Conservation (phyloP, 768 basidiomycete genomes). For the Lentinula edodes region DNA sequence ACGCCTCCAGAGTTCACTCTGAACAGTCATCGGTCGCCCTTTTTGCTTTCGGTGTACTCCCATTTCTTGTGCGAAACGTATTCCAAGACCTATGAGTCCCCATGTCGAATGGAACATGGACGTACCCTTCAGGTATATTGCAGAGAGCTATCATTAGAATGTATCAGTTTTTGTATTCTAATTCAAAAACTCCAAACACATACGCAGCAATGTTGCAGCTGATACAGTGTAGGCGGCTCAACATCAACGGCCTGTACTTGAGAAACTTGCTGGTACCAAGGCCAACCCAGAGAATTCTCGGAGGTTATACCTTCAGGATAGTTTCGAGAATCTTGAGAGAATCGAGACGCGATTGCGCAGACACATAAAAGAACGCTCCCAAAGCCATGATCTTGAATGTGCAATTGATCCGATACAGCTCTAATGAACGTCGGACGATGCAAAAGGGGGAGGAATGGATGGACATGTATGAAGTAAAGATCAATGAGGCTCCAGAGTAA, state of each 20-base stretch:
- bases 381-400: slow-evolving; percentile 21
- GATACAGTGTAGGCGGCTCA: slow-evolving; percentile 44
- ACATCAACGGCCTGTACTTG: slow-evolving; percentile 44
- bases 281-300: slow-evolving; percentile 24
- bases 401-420: slow-evolving; percentile 16
- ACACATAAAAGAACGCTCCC: slow-evolving; percentile 40
- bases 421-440: slow-evolving; percentile 46
- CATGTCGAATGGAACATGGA: slow-evolving; percentile 40
- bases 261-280: slow-evolving; percentile 32
- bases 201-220: slow-evolving; percentile 48
- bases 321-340: slow-evolving; percentile 39
- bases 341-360: slow-evolving; percentile 44
- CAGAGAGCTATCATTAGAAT: slow-evolving; percentile 31
- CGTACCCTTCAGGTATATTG: slow-evolving; percentile 40
- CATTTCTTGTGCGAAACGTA: slow-evolving; percentile 38
- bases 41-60: slow-evolving; percentile 24
- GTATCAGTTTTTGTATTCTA: not conserved
- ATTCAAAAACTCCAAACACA: slow-evolving; percentile 11
- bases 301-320: slow-evolving; percentile 6
- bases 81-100: slow-evolving; percentile 30
- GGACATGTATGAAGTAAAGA: slow-evolving; percentile 39
- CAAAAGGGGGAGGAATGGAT: slow-evolving; percentile 39
- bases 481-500: slow-evolving; percentile 37
- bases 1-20: slow-evolving; percentile 36
- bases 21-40: slow-evolving; percentile 10